Evolutionary conservation across 163 green algal species (phyloP).

Genomic region (Chloroidium sp.): DNA sequence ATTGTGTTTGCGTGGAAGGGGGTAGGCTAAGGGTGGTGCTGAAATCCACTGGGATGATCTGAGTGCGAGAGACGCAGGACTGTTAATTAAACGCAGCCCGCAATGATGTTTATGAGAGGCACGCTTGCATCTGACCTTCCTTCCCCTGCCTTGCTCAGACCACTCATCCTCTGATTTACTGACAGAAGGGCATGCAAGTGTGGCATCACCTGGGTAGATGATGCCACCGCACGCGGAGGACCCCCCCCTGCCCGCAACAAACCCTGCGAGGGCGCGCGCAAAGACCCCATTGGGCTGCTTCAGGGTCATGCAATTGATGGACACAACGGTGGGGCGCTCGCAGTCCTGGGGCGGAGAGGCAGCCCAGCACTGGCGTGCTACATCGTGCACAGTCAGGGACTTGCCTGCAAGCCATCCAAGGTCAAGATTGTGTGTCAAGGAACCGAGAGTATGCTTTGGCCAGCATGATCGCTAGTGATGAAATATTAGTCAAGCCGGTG

Average conservation of each 20-base stretch:
- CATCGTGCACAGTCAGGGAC: slow-evolving; percentile 33
- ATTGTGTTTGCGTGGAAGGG: no score
- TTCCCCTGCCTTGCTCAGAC: no score
- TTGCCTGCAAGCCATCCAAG: slow-evolving; percentile 24
- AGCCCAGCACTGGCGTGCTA: slow-evolving; percentile 18
- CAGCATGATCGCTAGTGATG: no score
- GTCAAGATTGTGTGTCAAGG: not conserved
- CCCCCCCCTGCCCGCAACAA: not conserved
- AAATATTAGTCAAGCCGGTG: no score
- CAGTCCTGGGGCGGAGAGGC: not conserved
- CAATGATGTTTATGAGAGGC: no score
- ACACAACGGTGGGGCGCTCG: slow-evolving; percentile 9
- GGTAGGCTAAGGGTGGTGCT: no score
- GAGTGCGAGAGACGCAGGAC: no score
- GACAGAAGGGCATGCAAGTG: not conserved
- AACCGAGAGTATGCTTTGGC: no score
- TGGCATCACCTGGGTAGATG: slow-evolving; percentile 6
- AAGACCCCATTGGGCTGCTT: slow-evolving; percentile 19
- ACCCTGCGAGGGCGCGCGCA: slow-evolving; percentile 13
- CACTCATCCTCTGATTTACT: not conserved
- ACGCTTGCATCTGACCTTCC: no score
- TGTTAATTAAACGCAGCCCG: no score
- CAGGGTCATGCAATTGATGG: slow-evolving; percentile 60
- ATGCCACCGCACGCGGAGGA: not conserved
- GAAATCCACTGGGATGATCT: no score